phyloP scores from a whole-genome alignment of 2,329 filamentous ascomycete genomes.

The Cladophialophora chaetospira region DNA sequence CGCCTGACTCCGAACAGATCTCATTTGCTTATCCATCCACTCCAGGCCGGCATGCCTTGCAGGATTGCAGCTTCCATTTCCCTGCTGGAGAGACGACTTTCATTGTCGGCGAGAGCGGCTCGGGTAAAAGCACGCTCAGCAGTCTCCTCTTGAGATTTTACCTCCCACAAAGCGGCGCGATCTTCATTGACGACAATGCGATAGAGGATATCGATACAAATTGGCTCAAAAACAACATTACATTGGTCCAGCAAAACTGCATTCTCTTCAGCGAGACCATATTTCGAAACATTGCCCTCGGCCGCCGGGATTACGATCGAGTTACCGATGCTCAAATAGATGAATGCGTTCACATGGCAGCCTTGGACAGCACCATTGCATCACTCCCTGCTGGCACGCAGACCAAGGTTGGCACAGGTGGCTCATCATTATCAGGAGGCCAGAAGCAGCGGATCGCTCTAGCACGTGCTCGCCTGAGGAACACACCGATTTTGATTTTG shows the following conservation, averaged over 20 bases:
- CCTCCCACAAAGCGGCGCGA: constrained; percentile 62
- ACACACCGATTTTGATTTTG: constrained; percentile 78
- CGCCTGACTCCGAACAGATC: constrained; percentile 55
- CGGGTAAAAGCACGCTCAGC: constrained; percentile 86
- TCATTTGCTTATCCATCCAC: constrained; percentile 79
- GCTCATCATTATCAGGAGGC: constrained; percentile 75
- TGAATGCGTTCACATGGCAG: constrained; percentile 65
- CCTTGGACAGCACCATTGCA: constrained; percentile 68
- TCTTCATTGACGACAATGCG: constrained; percentile 67
- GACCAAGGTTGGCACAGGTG: constrained; percentile 71
- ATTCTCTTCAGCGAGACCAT: constrained; percentile 81
- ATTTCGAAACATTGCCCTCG: constrained; percentile 75
- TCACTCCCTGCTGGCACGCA: constrained; percentile 70
- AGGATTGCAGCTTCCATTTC: constrained; percentile 67
- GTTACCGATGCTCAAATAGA: constrained; percentile 60
- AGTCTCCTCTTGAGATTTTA: constrained; percentile 82
- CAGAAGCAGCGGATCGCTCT: constrained; percentile 81
- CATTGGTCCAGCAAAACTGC: constrained; percentile 79
- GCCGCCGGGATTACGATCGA: constrained; percentile 53
- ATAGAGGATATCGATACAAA: constrained; percentile 63
- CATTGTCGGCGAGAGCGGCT: constrained; percentile 82
- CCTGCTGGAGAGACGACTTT: constrained; percentile 73
- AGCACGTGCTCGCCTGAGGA: constrained; percentile 73
- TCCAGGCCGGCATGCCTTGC: constrained; percentile 60
- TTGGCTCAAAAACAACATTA: constrained; percentile 79